Conservation (phyloP, 306 rosid species). For the Sophora flavescens region DNA sequence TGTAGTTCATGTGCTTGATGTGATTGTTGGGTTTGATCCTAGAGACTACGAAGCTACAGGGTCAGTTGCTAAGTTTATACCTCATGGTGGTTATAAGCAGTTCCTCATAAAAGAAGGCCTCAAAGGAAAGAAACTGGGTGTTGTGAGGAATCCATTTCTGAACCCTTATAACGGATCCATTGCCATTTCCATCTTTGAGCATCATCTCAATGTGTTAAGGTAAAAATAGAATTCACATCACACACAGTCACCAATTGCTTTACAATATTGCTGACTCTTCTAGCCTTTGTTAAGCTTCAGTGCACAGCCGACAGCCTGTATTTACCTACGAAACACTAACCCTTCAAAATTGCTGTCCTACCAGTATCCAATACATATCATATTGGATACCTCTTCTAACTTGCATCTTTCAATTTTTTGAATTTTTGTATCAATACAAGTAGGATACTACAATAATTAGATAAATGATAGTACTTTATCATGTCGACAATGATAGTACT, state of each 20-base stretch:
- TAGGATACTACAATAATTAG: no score
- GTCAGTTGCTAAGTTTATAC: constrained; percentile 58
- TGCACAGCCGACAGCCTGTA: neutral
- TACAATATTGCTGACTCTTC: neutral
- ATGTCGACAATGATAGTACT: no score
- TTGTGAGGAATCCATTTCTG: constrained; percentile 64
- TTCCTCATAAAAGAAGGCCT: constrained; percentile 66
- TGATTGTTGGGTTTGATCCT: constrained; percentile 71
- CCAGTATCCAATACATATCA: no score
- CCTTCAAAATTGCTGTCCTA: no score
- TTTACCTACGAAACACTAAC: neutral
- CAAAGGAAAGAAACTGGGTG: constrained; percentile 71
- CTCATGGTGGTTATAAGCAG: constrained; percentile 66
- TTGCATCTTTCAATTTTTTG: no score
- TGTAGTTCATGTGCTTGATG: constrained; percentile 77
- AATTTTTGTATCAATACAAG: no score
- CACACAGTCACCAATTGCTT: neutral
- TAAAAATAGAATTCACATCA: constrained; percentile 21
- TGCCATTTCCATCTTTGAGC: constrained; percentile 55
- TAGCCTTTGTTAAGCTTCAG: neutral
- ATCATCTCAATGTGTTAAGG: constrained; percentile 56
- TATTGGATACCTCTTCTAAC: no score
- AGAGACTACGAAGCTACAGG: constrained; percentile 63
- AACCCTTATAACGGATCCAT: constrained; percentile 47
- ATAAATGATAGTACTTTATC: no score